Base-by-base conservation (phyloP, 352 stramenopile species). In the Phytophthora niederhauseri region DNA sequence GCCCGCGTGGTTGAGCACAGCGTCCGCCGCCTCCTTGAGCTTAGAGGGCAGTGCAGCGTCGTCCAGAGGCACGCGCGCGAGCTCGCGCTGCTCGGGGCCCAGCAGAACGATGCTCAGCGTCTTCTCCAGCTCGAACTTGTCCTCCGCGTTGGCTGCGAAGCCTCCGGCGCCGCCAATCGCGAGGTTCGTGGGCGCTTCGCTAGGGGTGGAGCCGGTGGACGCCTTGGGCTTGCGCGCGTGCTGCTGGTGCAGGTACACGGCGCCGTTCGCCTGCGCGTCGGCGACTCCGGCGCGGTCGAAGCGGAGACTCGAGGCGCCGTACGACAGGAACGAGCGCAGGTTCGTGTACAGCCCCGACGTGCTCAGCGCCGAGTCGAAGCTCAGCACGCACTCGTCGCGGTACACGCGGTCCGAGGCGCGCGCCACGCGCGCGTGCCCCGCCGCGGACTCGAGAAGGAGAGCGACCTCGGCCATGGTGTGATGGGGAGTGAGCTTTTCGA, bases 361-460 rank as follows among this genome's bases (percentile, higher is more conserved):
- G 2, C 82, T 88, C 20, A 93, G 78, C 45, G 86, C 52, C 49
- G 90, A 97, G 74, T 99, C 93, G 75, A 99, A 99, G 17, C 91
- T 98, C 70, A 98, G 98, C 48, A 97, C 92, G 81, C 97, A 99
- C 80, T 99, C 98, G 50, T 98, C 97, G 60, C 98, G 98, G 73
- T 95, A 98, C 45, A 99, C 97, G 59, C 84, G 81, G 61, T 92
- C 83, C 6, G 77, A 78, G 28, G 76, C 78, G 26, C 75, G 75
- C 36, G 87, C 81, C 7, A 93, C 57, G 59, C 81, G 78, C 46
- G 86, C 82, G 43, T 62, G 72, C 19, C 76, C 57, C 12, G 77
- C 70, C 12, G 77, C 56, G 14, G 67, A 68, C 59, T 76, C 24
- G 15, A 86, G 60, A 48, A 36, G 53, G 8, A 70, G 59, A 66